Evolutionary conservation across 257 asterid genomes (phyloP).

Genomic region (Eucommia ulmoides): DNA sequence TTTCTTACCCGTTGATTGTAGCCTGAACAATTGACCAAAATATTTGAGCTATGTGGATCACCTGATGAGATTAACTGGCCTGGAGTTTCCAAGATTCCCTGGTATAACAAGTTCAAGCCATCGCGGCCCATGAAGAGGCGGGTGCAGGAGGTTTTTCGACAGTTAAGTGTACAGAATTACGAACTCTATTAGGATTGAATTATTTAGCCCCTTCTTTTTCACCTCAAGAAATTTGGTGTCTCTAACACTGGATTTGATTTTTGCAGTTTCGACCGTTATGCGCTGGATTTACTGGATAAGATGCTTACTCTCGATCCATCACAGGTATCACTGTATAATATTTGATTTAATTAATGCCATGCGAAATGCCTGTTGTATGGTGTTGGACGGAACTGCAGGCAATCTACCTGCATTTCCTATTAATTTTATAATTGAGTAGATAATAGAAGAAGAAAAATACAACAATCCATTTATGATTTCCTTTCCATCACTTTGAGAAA

Average conservation of each 20-base stretch:
- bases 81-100: slow-evolving; percentile 89
- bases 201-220: neutral
- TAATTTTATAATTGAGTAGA: too few species aligned
- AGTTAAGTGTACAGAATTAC: slow-evolving; percentile 43
- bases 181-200: slow-evolving; percentile 1
- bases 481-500: too few species aligned
- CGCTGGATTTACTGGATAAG: slow-evolving; percentile 81
- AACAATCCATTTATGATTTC: too few species aligned
- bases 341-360: too few species aligned
- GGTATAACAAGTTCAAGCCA: slow-evolving; percentile 95
- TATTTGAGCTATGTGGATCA: slow-evolving; percentile 93
- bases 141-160: slow-evolving; percentile 70
- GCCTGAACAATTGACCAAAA: slow-evolving; percentile 92
- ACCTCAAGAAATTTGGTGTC: neutral
- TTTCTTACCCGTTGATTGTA: slow-evolving; percentile 17
- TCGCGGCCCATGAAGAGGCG: slow-evolving; percentile 75
- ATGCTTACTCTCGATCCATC: slow-evolving; percentile 95
- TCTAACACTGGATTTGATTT: slow-evolving; percentile 7
- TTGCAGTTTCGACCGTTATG: slow-evolving; percentile 81
- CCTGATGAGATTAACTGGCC: slow-evolving; percentile 98
- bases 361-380: too few species aligned
- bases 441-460: too few species aligned
- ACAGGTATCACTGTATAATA: slow-evolving; percentile 78
- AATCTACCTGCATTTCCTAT: too few species aligned
- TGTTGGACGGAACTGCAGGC: too few species aligned